A percentile compares a stretch with the other conserved stretches of the same genome.
Conservation (phyloP, 2,329 filamentous ascomycete species). For the Ophiostoma ips region DNA sequence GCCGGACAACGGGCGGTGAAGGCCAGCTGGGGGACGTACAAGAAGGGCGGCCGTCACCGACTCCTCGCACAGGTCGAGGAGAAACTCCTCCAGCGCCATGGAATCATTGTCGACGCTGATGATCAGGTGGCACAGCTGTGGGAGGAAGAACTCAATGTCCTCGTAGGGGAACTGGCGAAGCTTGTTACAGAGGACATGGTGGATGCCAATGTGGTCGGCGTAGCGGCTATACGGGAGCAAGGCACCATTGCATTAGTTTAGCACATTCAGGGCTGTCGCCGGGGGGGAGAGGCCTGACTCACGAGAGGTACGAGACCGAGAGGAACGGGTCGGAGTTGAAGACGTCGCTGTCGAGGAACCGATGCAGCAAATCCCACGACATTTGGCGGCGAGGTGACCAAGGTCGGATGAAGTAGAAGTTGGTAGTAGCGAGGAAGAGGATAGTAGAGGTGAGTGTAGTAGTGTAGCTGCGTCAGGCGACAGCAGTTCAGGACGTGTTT, state of each 20-base stretch:
- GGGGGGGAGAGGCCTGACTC: constrained; percentile 18
- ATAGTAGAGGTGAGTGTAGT: too few species aligned
- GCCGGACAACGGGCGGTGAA: too few species aligned
- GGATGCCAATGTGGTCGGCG: constrained; percentile 78
- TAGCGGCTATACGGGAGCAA: constrained; percentile 57
- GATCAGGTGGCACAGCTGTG: constrained; percentile 75
- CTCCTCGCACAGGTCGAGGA: constrained; percentile 74
- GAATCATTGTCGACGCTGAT: constrained; percentile 84
- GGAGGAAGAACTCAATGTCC: constrained; percentile 86
- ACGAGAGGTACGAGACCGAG: constrained; percentile 80
- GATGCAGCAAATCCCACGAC: constrained; percentile 79
- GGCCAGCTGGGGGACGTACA: constrained; percentile 36
- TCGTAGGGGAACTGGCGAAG: constrained; percentile 79
- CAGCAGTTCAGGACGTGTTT: background rate
- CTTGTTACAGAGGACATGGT: constrained; percentile 81
- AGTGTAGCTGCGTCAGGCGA: too few species aligned
- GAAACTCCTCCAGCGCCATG: constrained; percentile 79
- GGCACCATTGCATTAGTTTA: too few species aligned
- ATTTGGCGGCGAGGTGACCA: constrained; percentile 23
- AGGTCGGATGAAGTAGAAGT: constrained; percentile 13
- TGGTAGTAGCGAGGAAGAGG: background rate
- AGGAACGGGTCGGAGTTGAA: constrained; percentile 86
- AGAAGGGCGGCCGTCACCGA: constrained; percentile 72
- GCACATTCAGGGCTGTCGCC: background rate
- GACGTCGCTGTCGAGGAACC: constrained; percentile 86